These are phyloP conservation scores for Aphanomyces euteiches DNA, from an alignment of 352 stramenopile genomes.

Conservation along the genomic window DNA sequence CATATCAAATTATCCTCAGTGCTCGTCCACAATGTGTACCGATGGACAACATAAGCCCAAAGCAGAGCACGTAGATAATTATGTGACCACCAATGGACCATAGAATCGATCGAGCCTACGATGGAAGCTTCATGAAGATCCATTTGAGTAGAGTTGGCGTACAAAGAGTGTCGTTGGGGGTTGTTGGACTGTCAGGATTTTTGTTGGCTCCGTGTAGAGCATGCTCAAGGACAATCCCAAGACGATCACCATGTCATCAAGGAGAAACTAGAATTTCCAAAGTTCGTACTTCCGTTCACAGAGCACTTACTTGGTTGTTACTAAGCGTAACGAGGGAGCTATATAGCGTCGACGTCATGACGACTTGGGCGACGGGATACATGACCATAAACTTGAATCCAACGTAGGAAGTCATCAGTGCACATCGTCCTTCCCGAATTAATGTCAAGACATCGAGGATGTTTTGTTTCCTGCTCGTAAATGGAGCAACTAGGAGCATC, in stretches of 20 bases:
- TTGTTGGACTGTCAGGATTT: conserved; percentile 36
- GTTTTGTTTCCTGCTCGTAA: conserved; percentile 50
- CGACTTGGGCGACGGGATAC: conserved; percentile 58
- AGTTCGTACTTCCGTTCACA: neutral
- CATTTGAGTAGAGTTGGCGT: neutral
- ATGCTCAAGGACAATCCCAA: conserved; percentile 51
- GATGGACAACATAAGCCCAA: conserved; percentile 27
- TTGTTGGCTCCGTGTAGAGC: conserved; percentile 47
- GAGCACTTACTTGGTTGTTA: conserved; percentile 42
- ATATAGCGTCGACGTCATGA: conserved; percentile 40
- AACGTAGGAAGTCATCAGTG: conserved; percentile 47
- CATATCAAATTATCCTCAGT: conserved; percentile 30
- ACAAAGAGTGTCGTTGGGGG: conserved; percentile 52
- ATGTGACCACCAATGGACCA: conserved; percentile 50
- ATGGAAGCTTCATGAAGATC: too few relatives aligned
- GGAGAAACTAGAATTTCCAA: conserved; percentile 39
- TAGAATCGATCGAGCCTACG: conserved; percentile 40
- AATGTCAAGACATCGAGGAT: conserved; percentile 48
- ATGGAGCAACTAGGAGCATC: conserved; percentile 41
- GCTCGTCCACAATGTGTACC: neutral
- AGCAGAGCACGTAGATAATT: conserved; percentile 46
- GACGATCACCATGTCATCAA: conserved; percentile 51
- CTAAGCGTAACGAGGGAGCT: conserved; percentile 42
- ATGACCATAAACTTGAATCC: conserved; percentile 59
- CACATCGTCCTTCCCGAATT: conserved; percentile 50